phyloP scores from a whole-genome alignment of 2,329 filamentous ascomycete genomes.

The Elsinoe batatas region DNA sequence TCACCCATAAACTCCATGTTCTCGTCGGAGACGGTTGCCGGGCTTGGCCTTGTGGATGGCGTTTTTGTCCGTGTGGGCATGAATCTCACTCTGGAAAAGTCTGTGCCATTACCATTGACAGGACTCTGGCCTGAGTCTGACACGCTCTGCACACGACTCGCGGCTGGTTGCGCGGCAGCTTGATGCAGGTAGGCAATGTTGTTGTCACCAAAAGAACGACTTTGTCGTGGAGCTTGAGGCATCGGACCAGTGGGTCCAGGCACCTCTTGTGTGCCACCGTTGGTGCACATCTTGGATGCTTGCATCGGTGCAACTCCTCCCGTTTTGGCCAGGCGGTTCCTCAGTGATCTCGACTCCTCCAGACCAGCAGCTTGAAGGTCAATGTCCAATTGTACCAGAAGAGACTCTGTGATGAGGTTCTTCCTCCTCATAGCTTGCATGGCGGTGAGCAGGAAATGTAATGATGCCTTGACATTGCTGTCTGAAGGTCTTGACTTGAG shows the following conservation, averaged over 20 bases:
- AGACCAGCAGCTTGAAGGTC: constrained; percentile 69
- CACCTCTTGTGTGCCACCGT: neutral
- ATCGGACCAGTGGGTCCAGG: neutral
- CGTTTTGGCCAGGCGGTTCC: constrained; percentile 13
- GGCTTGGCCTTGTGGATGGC: constrained; percentile 7
- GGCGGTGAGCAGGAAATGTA: constrained; percentile 83
- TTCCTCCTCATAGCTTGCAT: constrained; percentile 83
- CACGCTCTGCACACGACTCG: constrained; percentile 8
- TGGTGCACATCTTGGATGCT: neutral
- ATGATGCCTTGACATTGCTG: constrained; percentile 62
- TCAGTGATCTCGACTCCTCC: constrained; percentile 27
- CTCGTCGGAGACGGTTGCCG: constrained; percentile 10
- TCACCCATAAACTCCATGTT: constrained; percentile 9
- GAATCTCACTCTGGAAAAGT: neutral
- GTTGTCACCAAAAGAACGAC: constrained; percentile 11
- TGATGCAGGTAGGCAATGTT: constrained; percentile 1
- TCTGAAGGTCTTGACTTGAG: constrained; percentile 90
- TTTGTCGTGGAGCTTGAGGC: neutral
- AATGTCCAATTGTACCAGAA: constrained; percentile 84
- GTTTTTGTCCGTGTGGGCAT: constrained; percentile 12
- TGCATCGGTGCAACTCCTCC: constrained; percentile 3
- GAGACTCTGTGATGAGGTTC: constrained; percentile 88
- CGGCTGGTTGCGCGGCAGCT: neutral
- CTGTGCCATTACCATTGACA: neutral
- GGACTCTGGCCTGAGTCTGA: constrained; percentile 3